Base-by-base conservation (phyloP, 352 stramenopile genomes). In the Globisporangium cystogenes region DNA sequence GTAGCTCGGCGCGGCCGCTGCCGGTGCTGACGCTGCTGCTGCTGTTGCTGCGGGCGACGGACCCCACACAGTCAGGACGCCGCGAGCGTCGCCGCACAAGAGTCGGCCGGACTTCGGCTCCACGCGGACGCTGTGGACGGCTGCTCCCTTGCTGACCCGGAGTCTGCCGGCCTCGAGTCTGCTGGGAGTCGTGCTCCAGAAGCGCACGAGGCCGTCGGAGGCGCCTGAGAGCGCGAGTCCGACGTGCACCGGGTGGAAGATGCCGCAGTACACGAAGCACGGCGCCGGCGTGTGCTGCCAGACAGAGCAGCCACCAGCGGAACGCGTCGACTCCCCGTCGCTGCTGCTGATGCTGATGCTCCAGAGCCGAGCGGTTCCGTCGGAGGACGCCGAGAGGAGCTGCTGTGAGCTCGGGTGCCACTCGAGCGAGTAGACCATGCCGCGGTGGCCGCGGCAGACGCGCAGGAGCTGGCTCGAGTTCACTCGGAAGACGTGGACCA, bases 261-360 rank as follows among this genome's bases (percentile, higher is more conserved):
- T 62, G 1, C 71, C 72, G 42, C 76, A 82, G 54, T 87, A 90
- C 10, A 90, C 81, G 47, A 86, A 87, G 14, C 62, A 72, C 12
- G 72, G 77, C 3, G 59, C 50, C 5, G 74, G 74, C 10, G 81
- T 66, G 57, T 90, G 80, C 10, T 85, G 74, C 57, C 75, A 86
- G 33, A 81, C 52, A 27, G 14, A 6, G 41, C 16, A 35, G 23
- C 20, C 16, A 35, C 18, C 20, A 33, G 11, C 16, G 15, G 12
- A 8, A 11, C 15, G 15, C 4, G 15, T 26, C 0, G 15, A 29
- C n/a, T 3, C 42, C n/a, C 18, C 23, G 44, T 11, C 12, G 5
- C 26, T 37, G 47, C 33, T 46, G 16, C 7, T 8, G n/a, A n/a
- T n/a, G 40, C 23, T 51, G 10, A 87, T 27, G 2, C 43, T 10